Conservation (phyloP, 1,284 basidiomycete genomes). For the Cutaneotrichosporon sp. region DNA sequence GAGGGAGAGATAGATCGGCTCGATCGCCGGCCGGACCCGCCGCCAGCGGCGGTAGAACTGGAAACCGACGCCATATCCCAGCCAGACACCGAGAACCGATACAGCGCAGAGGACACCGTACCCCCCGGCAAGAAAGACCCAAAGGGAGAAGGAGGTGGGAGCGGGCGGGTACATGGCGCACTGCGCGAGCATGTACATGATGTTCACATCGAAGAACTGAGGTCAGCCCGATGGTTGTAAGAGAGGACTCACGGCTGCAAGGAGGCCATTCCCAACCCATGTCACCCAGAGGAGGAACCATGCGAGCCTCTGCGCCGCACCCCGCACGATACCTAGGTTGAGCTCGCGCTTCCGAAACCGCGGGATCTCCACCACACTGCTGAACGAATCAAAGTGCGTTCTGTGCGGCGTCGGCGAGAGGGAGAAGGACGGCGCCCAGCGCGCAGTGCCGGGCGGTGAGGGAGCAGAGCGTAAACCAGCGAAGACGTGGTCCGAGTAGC, state of each 20-base stretch:
- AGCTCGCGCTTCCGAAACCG: conserved; percentile 43
- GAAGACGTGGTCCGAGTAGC: conserved; percentile 3
- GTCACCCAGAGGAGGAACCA: conserved; percentile 33
- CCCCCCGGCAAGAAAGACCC: conserved; percentile 38
- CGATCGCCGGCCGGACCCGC: conserved; percentile 74
- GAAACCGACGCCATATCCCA: conserved; percentile 75
- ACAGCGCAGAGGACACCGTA: conserved; percentile 68
- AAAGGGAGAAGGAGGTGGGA: conserved; percentile 28
- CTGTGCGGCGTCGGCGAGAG: not conserved
- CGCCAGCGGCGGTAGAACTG: conserved; percentile 78
- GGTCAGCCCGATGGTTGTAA: not conserved
- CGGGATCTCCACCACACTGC: conserved; percentile 42
- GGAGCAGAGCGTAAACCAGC: not conserved
- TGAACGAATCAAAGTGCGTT: conserved; percentile 4
- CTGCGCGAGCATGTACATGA: conserved; percentile 41
- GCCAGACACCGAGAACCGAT: conserved; percentile 68
- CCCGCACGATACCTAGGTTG: conserved; percentile 38
- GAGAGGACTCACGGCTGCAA: conserved; percentile 30
- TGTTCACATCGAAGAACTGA: conserved; percentile 47
- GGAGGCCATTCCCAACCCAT: conserved; percentile 31
- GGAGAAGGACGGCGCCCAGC: not conserved
- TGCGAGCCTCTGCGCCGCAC: conserved; percentile 20
- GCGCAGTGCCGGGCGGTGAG: not conserved
- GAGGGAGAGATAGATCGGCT: conserved; percentile 76
- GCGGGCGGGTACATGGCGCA: conserved; percentile 22